phyloP scores from a whole-genome alignment of 345 rosid genomes.

The Rubroshorea leprosula region DNA sequence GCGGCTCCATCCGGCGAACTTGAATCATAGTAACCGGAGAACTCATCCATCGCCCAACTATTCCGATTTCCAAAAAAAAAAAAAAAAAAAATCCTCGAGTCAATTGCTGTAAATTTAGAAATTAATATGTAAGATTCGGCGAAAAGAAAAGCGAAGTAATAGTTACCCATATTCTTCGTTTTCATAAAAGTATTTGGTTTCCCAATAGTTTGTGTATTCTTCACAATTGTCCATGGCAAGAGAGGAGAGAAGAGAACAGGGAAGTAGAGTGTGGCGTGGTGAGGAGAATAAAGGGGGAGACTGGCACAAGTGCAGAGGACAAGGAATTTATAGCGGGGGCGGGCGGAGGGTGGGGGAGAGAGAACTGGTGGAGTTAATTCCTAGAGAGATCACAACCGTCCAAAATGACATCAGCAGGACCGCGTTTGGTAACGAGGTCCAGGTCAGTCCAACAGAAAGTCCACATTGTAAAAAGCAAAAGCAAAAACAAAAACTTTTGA shows the following conservation, averaged over 20 bases:
- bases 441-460: no score
- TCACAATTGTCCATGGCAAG: constrained; percentile 27
- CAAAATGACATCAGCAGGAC: no score
- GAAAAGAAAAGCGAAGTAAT: not conserved
- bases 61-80: not conserved
- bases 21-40: constrained; percentile 72
- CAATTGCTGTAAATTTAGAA: not conserved
- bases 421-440: no score
- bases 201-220: constrained; percentile 60
- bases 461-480: no score
- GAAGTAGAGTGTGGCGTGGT: not conserved
- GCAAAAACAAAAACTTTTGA: no score
- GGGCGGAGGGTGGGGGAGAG: not conserved
- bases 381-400: constrained; percentile 2
- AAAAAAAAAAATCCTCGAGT: constrained; percentile 1
- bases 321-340: not conserved
- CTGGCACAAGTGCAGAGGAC: not conserved
- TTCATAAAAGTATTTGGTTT: constrained; percentile 48
- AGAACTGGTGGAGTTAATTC: not conserved
- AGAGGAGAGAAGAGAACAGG: no score
- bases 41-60: constrained; percentile 55
- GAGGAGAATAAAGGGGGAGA: not conserved
- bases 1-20: constrained; percentile 93
- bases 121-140: not conserved
- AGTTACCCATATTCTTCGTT: constrained; percentile 47